Evolutionary conservation across 192 early-diverging fungal genomes (phyloP).

Genomic region (Coemansia umbellata): DNA sequence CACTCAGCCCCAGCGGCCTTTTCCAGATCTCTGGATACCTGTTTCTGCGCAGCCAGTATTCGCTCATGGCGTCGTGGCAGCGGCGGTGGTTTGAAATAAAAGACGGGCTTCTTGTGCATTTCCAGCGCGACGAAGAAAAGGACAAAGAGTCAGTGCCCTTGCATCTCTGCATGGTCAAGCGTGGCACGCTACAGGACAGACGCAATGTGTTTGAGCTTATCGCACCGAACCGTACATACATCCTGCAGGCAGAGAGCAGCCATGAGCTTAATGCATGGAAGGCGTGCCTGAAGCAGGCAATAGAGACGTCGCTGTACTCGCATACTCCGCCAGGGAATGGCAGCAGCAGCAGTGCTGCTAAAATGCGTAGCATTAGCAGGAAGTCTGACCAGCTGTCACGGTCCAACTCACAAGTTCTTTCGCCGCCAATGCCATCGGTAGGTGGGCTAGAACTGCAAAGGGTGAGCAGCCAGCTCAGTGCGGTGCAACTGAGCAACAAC

Average conservation of each 20-base stretch:
- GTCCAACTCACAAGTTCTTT: constrained; percentile 10
- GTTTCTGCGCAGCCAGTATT: constrained; percentile 69
- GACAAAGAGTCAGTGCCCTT: constrained; percentile 59
- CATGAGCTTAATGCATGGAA: constrained; percentile 74
- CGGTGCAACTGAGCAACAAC: not conserved
- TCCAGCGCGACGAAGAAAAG: constrained; percentile 57
- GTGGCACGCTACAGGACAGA: constrained; percentile 58
- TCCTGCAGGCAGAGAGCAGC: constrained; percentile 72
- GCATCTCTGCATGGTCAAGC: constrained; percentile 72
- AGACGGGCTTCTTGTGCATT: constrained; percentile 57
- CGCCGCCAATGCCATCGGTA: not conserved
- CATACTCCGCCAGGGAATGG: constrained; percentile 2
- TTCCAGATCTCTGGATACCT: constrained; percentile 73
- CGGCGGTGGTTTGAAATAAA: constrained; percentile 73
- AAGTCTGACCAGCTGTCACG: not conserved
- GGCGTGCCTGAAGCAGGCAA: constrained; percentile 49
- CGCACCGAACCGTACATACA: constrained; percentile 68
- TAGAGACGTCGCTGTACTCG: constrained; percentile 43
- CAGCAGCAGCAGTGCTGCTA: not conserved
- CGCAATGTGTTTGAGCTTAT: constrained; percentile 81
- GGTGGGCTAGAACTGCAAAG: constrained; percentile 4
- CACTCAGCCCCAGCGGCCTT: constrained; percentile 31
- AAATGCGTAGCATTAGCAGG: too few species aligned
- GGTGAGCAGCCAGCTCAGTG: constrained; percentile 6
- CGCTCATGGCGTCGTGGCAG: constrained; percentile 75